Evolutionary conservation across 495 filamentous ascomycete species (phyloP), one percentile per base, ranked within the genome.

Genomic region (Glutinoglossum americanum): DNA sequence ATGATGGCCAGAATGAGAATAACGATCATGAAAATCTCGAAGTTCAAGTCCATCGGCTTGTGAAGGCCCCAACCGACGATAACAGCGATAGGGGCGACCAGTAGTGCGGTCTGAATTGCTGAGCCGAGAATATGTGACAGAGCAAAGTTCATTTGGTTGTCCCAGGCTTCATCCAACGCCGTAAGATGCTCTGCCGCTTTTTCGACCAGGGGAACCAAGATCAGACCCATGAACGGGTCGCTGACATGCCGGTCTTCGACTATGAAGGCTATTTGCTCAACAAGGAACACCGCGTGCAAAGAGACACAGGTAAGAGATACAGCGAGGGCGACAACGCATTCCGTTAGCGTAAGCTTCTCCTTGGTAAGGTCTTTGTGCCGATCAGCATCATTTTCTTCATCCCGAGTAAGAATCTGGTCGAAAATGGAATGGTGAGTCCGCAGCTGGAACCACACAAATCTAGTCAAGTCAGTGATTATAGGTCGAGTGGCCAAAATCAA

Each of bases 181-280:
- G 84, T 94, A 39, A 94, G 69, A 66, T 95, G 89, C 71, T 95
- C 89, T 10, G 87, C 87, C 0, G 81, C 83, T 65, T 96, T 96
- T 64, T 95, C 89, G 8, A 94, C 89, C 0, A 96, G 72, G 1
- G 89, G 90, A 0, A 88, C 71, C 2, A 87, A 71, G 56, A 87
- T 86, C 60, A 89, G 69, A 54, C 86, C 86, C 68, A 89, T 77
- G 65, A 89, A 89, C 21, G 80, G 79, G 63, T 96, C 89, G 0
- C 77, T 81, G 19, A 96, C 74, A 48, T 74, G 66, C 19, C 72
- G 72, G 41, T 80, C 69, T 5, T 65, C 41, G 17, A 94, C 87
- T 10, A 96, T 80, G 62, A 67, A 75, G 53, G 82, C 74, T 60
- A 96, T 95, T 61, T 94, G 74, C 55, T 80, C 70, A 45, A 96